Base-by-base conservation (phyloP, 768 basidiomycete genomes). In the Strobilomyces dryophilus region DNA sequence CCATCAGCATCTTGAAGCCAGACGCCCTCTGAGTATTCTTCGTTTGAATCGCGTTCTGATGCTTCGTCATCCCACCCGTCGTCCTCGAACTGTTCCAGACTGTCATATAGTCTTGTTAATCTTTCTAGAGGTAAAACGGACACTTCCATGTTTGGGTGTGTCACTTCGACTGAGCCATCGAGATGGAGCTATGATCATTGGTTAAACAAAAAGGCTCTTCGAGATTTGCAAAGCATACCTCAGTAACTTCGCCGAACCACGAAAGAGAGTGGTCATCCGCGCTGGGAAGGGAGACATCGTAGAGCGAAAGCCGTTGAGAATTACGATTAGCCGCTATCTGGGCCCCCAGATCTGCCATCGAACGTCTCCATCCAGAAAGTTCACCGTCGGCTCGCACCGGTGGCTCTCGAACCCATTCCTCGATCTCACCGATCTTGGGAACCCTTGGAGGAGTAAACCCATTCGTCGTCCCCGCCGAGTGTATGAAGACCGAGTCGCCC, bases 181-280 rank as follows among this genome's bases (percentile, higher is more conserved):
- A 86, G 71, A 47, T 80, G 76, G n/a, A 92, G 76, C 89, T 92
- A 55, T 9, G 35, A 44, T 55, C 36, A 29, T 21, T 41, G 44
- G 56, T 52, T 45, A 57, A 26, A 42, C n/a, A 50, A 59, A 43
- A 26, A 14, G 35, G 35, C 35, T 15, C 21, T 26, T 45, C 54
- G 34, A 20, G 29, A 49, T 31, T 64, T 45, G 44, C 7, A 14
- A 9, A 45, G 55, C 82, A 46, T 70, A 83, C 92, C 66, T 78
- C 80, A 29, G 79, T 80, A 17, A 97, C 92, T 73, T 95, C 91
- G 21, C 94, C 94, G 50, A 90, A 83, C 94, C 94, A 98, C 42
- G 76, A 72, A 21, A 91, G 64, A 43, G 71, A 66, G 8, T 68
- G 63, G 59, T 78, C 77, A 47, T 68, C 71, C 31, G 56, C 57